Conservation (phyloP, 345 rosid species). For the Pelargonium nanum region DNA sequence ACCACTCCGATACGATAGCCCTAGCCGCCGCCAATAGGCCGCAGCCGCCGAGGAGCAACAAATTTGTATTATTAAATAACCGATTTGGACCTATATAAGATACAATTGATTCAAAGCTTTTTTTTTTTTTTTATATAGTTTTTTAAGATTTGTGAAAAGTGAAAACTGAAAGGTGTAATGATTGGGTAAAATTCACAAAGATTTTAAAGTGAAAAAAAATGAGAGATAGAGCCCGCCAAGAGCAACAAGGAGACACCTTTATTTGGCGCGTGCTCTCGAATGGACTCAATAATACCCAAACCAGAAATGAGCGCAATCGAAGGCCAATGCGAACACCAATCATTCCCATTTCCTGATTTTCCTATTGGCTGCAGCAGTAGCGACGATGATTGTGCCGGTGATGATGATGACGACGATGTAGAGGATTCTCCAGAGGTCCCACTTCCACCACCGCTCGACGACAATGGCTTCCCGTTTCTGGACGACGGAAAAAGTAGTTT, state of each 20-base stretch:
- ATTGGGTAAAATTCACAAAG: no score
- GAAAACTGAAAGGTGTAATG: no score
- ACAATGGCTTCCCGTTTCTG: constrained; percentile 17
- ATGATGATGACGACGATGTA: background rate
- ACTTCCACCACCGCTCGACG: constrained; percentile 10
- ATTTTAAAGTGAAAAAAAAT: background rate
- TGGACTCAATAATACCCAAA: background rate
- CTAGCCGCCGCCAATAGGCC: no score
- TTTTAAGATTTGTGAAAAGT: no score
- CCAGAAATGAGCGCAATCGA: background rate
- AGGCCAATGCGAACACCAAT: no score
- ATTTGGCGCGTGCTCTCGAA: background rate
- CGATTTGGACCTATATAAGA: no score
- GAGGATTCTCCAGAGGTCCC: constrained; percentile 5
- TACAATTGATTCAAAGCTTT: no score
- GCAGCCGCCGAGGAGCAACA: no score
- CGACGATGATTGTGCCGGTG: background rate
- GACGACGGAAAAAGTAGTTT: constrained; percentile 29
- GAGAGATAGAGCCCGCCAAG: background rate
- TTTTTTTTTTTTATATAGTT: no score
- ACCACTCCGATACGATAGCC: no score
- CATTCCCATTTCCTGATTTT: background rate
- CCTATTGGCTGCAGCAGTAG: background rate
- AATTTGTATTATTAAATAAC: no score
- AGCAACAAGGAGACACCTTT: background rate